Percentiles rank a stretch among this genome's conserved stretches.
phyloP scores from a whole-genome alignment of 192 early-diverging fungal genomes.

The Podila clonocystis region DNA sequence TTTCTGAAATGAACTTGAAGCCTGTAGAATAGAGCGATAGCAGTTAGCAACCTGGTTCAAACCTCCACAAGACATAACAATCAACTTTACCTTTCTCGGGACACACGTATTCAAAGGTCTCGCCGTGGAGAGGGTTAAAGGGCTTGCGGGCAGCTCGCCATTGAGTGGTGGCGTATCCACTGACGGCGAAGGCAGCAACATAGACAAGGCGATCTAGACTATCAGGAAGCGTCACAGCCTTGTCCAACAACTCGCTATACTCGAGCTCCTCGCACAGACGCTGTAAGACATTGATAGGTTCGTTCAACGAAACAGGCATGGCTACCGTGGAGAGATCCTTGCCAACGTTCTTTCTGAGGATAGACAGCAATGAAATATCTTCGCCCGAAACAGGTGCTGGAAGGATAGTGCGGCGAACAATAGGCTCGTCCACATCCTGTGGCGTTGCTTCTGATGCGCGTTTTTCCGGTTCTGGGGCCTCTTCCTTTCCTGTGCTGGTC shows the following conservation, averaged over 20 bases:
- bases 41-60: neutral
- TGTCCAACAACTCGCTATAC: constrained; percentile 84
- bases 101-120: constrained; percentile 94
- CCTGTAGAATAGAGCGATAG: constrained; percentile 31
- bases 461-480: constrained; percentile 3
- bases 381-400: constrained; percentile 85
- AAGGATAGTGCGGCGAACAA: constrained; percentile 71
- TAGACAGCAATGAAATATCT: constrained; percentile 86
- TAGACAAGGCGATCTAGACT: constrained; percentile 83
- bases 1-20: constrained; percentile 94
- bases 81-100: constrained; percentile 66
- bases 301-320: constrained; percentile 97
- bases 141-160: constrained; percentile 92
- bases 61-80: neutral
- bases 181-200: constrained; percentile 88
- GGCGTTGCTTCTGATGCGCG: neutral
- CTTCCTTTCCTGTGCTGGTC: constrained; percentile 33
- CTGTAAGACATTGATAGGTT: constrained; percentile 94
- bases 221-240: constrained; percentile 70
- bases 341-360: constrained; percentile 94
- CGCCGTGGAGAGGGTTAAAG: constrained; percentile 97
- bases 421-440: constrained; percentile 11
- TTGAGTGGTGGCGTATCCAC: constrained; percentile 86
- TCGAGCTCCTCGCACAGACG: constrained; percentile 94
- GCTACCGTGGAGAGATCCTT: constrained; percentile 96